Base-by-base conservation (phyloP, 805 yeast genomes). In the Suhomyces pyralidae region DNA sequence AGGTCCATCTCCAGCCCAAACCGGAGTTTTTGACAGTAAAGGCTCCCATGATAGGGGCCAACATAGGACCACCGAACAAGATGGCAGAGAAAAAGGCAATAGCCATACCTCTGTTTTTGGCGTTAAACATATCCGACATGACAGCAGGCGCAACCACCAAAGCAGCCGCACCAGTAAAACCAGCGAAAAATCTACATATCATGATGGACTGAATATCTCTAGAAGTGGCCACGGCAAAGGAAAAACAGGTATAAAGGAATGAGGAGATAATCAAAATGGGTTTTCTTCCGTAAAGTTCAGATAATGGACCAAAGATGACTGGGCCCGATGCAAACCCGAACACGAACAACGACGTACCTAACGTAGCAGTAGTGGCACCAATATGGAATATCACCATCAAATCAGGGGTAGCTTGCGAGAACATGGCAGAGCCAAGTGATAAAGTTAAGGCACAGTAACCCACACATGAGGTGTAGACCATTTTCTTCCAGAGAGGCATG, bases 271-370 rank as follows among this genome's bases (percentile, higher is more conserved):
- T 55, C 20, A 79, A 73, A 28, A 81, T 79, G 6, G 64, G 54
- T 56, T 70, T 78, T 45, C 83, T 66, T 45, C 76, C 68, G 60
- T 65, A 58, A 40, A 57, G 40, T 40, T 58, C 62, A 24, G 55
- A 53, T 32, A 58, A 43, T 6, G 62, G 62, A 7, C 60, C 62
- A 38, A 48, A 58, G 38, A 90, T 63, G 49, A 92, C 76, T 3
- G 98, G 98, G 19, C 97, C 97, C 0, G 90, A 80, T 0, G 97
- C 97, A 70, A 91, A 93, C 8, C 98, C 98, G 43, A 90, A 69
- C 17, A 92, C 97, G 62, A 82, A 92, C 26, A 91, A 76, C 0
- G 97, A 84, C 10, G 90, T 79, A 52, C 90, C 88, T 47, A 92
- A 76, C 19, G 88, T 80, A 12, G 87, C 86, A n/a, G 84, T 91